Evolutionary conservation across 1,284 basidiomycete species (phyloP), one percentile per base, ranked within the genome.

Genomic region (Wallemia mellicola): DNA sequence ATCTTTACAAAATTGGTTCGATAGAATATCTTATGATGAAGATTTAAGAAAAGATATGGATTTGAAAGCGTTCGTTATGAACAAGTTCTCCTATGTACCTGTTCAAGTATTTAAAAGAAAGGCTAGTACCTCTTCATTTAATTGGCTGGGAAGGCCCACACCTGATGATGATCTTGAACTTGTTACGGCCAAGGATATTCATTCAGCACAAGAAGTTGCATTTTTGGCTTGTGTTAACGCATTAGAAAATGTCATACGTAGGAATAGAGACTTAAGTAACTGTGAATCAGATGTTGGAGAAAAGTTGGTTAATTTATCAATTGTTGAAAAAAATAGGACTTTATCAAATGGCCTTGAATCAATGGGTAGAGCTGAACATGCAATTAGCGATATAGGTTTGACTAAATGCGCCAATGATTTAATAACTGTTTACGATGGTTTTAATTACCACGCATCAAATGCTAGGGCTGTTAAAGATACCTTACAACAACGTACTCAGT

Each of bases 401-500:
- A 7, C 9, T 5, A 7, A 48, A 3, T 48, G 38, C 19, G 38
- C 38, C 9, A n/a, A n/a, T 11, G 38, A 48, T 3, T n/a, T 48
- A 5, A n/a, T 48, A 5, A 48, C 38, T 5, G 14, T 48, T 17
- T 48, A 48, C 22, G 38, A 48, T n/a, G 38, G 38, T 7, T n/a
- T 48, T 3, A 48, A 11, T 48, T 48, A 48, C 22, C 19, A n/a
- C 38, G 38, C 38, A 5, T n/a, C 9, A 5, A n/a, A 48, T 22
- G n/a, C 14, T 3, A 48, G n/a, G 22, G 38, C 38, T 11, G 15
- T 57, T 27, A 64, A 74, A 71, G 88, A 94, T 67, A 88, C 89
- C 0, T 71, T 94, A 14, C 75, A 79, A 60, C 85, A 88, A 72
- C 79, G 89, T 7, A 85, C 86, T 0, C 77, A 79, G 19, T 83